These are phyloP conservation scores for Hypoxylon sp. DNA, from an alignment of 2,329 filamentous ascomycete genomes.

Conservation along the genomic window DNA sequence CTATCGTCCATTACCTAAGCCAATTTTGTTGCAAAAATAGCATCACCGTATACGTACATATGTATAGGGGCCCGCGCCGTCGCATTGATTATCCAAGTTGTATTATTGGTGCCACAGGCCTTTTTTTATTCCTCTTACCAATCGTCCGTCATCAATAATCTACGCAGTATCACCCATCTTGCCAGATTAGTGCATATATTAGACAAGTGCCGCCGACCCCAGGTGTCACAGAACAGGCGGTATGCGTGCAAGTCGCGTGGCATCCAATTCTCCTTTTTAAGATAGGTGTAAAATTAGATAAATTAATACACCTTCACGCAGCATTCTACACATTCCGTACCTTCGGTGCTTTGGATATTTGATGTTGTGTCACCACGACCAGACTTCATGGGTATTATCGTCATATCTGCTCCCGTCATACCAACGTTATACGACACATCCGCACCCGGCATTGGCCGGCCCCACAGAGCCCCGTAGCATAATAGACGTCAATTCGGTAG, in stretches of 20 bases:
- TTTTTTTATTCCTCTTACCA: slow-evolving; percentile 15
- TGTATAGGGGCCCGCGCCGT: slow-evolving; percentile 1
- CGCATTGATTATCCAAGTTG: neutral
- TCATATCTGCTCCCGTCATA: slow-evolving; percentile 5
- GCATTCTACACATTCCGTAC: neutral
- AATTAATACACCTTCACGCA: neutral
- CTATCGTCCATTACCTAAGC: neutral
- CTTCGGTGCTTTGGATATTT: neutral
- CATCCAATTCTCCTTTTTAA: slow-evolving; percentile 6
- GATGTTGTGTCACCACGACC: neutral
- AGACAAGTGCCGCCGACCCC: neutral
- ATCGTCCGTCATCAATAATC: slow-evolving; percentile 7
- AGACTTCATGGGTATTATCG: neutral
- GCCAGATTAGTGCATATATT: slow-evolving; percentile 8
- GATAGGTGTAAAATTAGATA: slow-evolving; percentile 11
- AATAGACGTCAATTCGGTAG: slow-evolving; percentile 8
- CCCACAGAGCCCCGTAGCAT: slow-evolving; percentile 14
- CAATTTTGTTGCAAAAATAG: slow-evolving; percentile 31
- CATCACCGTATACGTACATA: slow-evolving; percentile 19
- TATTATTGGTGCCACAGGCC: slow-evolving; percentile 8
- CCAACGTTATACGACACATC: slow-evolving; percentile 18
- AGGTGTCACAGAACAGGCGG: slow-evolving; percentile 20
- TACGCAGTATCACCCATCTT: slow-evolving; percentile 1
- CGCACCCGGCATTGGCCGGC: slow-evolving; percentile 15
- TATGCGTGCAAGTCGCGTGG: slow-evolving; percentile 18